Evolutionary conservation across 768 basidiomycete species (phyloP).

Genomic region (Phallus indusiatus): DNA sequence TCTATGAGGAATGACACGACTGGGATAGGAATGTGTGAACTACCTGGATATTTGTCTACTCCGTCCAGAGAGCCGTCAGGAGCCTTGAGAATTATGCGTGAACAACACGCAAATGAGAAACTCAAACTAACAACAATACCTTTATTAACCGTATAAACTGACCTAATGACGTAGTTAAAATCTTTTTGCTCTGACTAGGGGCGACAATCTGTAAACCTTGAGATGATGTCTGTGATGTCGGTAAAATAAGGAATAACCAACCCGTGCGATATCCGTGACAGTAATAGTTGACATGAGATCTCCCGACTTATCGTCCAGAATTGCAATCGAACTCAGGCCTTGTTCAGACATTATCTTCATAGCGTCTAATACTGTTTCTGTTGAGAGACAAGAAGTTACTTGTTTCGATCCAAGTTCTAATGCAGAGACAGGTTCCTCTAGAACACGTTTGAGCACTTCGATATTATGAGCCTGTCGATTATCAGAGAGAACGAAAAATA

Average conservation of each 20-base stretch:
- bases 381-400: conserved; percentile 54
- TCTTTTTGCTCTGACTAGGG: conserved; percentile 72
- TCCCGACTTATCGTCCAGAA: conserved; percentile 54
- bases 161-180: conserved; percentile 56
- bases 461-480: conserved; percentile 24
- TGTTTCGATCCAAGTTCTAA: conserved; percentile 19
- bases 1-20: neutral
- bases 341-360: conserved; percentile 83
- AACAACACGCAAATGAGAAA: neutral
- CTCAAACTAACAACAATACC: conserved; percentile 25
- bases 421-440: conserved; percentile 48
- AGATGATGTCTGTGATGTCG: too few species aligned
- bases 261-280: conserved; percentile 76
- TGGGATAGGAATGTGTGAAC: conserved; percentile 1
- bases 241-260: conserved; percentile 19
- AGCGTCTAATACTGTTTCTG: conserved; percentile 60
- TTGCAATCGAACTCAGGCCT: conserved; percentile 76
- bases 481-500: neutral
- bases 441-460: conserved; percentile 44
- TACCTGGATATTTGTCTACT: conserved; percentile 70
- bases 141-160: conserved; percentile 68
- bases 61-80: conserved; percentile 74
- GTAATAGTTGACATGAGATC: conserved; percentile 65
- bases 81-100: conserved; percentile 28
- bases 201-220: conserved; percentile 49